Evolutionary conservation across 2,329 filamentous ascomycete species (phyloP).

Genomic region (Ascochyta koolunga): DNA sequence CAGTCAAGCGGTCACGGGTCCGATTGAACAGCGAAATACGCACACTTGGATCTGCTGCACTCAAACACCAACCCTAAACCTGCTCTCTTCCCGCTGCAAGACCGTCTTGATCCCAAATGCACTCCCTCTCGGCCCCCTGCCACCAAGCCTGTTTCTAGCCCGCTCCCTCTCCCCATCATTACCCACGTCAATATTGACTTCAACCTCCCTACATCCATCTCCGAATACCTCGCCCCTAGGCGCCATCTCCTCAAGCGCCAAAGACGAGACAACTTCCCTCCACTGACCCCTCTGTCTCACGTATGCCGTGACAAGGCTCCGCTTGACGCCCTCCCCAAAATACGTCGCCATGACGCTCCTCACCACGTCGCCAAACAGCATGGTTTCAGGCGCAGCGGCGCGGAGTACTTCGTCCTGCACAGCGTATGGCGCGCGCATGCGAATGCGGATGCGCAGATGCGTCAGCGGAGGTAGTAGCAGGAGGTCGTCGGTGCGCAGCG

Average conservation of each 20-base stretch:
- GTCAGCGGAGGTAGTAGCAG: background rate
- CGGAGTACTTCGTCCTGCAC: background rate
- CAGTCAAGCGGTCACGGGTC: background rate
- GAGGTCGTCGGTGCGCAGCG: background rate
- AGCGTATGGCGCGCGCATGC: background rate
- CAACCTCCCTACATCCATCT: background rate
- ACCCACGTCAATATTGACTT: background rate
- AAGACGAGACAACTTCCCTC: background rate
- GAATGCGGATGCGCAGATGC: background rate
- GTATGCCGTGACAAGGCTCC: background rate
- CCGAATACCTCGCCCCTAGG: background rate
- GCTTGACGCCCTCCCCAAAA: background rate
- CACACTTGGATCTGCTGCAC: background rate
- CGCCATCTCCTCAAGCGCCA: background rate
- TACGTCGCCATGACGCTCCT: background rate
- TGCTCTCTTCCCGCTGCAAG: background rate
- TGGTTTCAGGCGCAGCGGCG: background rate
- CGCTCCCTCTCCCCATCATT: background rate
- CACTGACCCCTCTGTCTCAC: constrained; percentile 2
- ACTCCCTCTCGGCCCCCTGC: background rate
- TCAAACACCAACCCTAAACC: background rate
- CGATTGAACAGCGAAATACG: background rate
- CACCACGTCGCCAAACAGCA: background rate
- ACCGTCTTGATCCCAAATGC: background rate
- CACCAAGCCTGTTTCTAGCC: background rate